Percentiles rank a stretch among this genome's conserved stretches.
phyloP scores from a whole-genome alignment of 257 asterid genomes.

The Salvia rosmarinus region DNA sequence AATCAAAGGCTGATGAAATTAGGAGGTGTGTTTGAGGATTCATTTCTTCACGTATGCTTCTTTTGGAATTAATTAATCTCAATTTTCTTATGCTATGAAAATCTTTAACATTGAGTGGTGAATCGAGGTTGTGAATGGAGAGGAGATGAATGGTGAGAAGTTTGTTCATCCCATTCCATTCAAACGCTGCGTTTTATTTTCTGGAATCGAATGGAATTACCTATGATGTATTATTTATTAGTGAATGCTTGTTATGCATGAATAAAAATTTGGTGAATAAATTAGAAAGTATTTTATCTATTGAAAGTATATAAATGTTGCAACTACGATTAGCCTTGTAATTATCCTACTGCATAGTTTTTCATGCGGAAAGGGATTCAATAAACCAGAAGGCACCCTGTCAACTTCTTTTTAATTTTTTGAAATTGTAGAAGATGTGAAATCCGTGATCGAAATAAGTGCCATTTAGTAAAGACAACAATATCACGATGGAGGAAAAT shows the following conservation, averaged over 20 bases:
- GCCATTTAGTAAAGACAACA: not conserved
- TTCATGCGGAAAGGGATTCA: not conserved
- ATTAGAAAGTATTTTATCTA: not conserved
- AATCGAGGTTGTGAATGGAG: constrained; percentile 35
- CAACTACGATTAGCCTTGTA: no score
- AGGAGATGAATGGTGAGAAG: constrained; percentile 33
- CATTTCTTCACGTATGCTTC: not conserved
- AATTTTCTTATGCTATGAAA: not conserved
- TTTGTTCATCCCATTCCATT: constrained; percentile 43
- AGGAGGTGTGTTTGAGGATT: no score
- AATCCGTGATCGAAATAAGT: constrained; percentile 21
- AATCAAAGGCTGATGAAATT: constrained; percentile 36
- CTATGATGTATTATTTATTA: not conserved
- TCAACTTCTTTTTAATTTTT: not conserved
- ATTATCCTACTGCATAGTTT: no score
- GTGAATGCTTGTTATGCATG: not conserved
- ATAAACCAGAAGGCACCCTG: not conserved
- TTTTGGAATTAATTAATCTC: not conserved
- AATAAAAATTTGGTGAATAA: not conserved
- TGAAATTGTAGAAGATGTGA: not conserved
- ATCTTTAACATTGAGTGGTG: not conserved
- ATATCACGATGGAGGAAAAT: not conserved
- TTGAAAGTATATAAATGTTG: no score
- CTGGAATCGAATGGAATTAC: not conserved
- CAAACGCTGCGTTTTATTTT: not conserved